These are phyloP conservation scores for Lunasporangiospora selenospora DNA, from an alignment of 192 early-diverging fungal genomes.

Conservation along the genomic window DNA sequence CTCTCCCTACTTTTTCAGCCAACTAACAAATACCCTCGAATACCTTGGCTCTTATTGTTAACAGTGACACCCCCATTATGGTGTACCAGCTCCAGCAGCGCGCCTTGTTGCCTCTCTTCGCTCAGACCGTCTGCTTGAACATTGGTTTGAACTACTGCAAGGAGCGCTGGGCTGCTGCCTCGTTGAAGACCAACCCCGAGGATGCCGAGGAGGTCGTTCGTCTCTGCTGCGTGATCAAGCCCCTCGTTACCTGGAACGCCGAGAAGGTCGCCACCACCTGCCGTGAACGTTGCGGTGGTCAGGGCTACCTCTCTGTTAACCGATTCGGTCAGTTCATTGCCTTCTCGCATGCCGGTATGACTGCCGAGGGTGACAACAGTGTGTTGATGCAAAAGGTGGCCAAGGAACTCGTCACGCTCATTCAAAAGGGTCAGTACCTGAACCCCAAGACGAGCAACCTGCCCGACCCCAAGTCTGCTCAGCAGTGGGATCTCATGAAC, in stretches of 20 bases:
- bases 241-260: conserved; percentile 75
- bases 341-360: conserved; percentile 80
- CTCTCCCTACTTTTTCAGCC: too few species aligned
- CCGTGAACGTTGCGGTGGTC: conserved; percentile 79
- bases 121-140: conserved; percentile 69
- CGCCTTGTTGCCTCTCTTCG: conserved; percentile 72
- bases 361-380: conserved; percentile 82
- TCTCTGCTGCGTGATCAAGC: conserved; percentile 82
- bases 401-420: conserved; percentile 71
- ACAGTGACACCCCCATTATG: conserved; percentile 74
- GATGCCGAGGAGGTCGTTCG: conserved; percentile 70
- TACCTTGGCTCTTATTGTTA: background rate
- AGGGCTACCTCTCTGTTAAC: conserved; percentile 74
- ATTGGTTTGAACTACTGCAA: conserved; percentile 85
- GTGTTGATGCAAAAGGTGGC: conserved; percentile 81
- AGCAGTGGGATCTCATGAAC: conserved; percentile 56
- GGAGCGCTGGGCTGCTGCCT: conserved; percentile 60
- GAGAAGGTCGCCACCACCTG: conserved; percentile 71
- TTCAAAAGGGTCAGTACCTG: conserved; percentile 56
- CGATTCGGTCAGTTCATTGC: conserved; percentile 70
- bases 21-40: too few species aligned
- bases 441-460: conserved; percentile 49
- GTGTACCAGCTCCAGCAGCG: conserved; percentile 81
- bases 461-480: conserved; percentile 43
- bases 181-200: conserved; percentile 41